Percentiles rank a stretch among this genome's conserved stretches.
phyloP scores from a whole-genome alignment of 2,329 filamentous ascomycete species.

The Berkeleyomyces basicola region DNA sequence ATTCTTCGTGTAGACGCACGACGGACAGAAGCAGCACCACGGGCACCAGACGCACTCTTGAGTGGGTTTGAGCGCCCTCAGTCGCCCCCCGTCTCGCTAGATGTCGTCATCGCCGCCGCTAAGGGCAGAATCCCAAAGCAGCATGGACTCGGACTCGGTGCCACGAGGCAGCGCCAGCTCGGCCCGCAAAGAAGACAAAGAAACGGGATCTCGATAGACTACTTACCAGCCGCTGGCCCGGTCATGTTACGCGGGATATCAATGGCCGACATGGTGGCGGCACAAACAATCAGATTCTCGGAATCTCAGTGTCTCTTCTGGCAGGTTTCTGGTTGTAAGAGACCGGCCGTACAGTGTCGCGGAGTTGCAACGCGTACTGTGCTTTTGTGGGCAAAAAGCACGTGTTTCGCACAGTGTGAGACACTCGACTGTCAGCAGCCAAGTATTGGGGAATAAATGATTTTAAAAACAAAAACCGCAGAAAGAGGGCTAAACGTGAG shows the following conservation, averaged over 20 bases:
- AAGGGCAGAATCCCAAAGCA: neutral
- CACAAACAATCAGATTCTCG: neutral
- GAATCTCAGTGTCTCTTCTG: neutral
- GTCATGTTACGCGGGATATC: neutral
- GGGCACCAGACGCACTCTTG: neutral
- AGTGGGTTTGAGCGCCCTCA: neutral
- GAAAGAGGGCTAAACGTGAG: neutral
- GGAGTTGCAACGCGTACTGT: neutral
- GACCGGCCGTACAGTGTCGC: neutral
- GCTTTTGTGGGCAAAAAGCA: neutral
- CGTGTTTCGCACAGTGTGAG: neutral
- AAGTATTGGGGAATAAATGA: neutral
- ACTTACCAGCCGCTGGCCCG: constrained; percentile 4
- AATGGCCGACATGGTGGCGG: constrained; percentile 5
- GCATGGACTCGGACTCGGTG: neutral
- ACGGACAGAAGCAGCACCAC: neutral
- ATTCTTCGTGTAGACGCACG: too few species aligned
- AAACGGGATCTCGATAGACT: neutral
- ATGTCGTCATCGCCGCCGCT: constrained; percentile 4
- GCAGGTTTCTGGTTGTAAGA: neutral
- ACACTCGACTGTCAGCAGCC: neutral
- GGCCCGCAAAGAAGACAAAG: neutral
- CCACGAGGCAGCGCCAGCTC: neutral
- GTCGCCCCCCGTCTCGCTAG: neutral
- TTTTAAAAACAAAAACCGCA: neutral